phyloP scores from a whole-genome alignment of 2,329 filamentous ascomycete species.

The Aureobasidium sp. region DNA sequence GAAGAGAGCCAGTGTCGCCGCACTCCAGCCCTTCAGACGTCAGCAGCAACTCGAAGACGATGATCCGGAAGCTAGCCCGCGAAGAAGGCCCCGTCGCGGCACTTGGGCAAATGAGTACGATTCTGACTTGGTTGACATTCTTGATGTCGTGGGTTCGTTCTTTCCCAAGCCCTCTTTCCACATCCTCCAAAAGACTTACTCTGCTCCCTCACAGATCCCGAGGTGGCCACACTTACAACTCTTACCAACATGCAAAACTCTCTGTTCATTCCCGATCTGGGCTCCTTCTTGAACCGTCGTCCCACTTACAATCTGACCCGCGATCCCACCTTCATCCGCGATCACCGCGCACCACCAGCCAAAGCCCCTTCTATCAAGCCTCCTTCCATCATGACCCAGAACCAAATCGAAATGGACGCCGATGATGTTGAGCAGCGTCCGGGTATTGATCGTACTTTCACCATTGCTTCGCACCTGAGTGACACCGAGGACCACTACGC shows the following conservation, averaged over 20 bases:
- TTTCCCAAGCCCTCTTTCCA: background rate
- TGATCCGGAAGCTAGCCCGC: background rate
- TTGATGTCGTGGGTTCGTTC: conserved; percentile 58
- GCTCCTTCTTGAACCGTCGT: conserved; percentile 62
- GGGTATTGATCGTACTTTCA: background rate
- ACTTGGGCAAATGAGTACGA: conserved; percentile 43
- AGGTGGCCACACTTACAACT: conserved; percentile 73
- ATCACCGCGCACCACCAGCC: background rate
- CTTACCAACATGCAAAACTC: conserved; percentile 88
- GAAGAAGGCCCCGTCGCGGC: background rate
- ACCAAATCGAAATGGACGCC: conserved; percentile 10
- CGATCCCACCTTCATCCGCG: conserved; percentile 23
- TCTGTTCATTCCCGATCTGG: conserved; percentile 76
- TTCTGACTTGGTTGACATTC: conserved; percentile 54
- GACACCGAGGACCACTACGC: conserved; percentile 67
- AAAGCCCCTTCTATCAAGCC: conserved; percentile 19
- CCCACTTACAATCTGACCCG: conserved; percentile 68
- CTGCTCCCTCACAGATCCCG: conserved; percentile 52
- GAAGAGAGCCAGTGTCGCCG: conserved; percentile 10
- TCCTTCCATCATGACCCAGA: conserved; percentile 3
- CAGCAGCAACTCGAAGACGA: background rate
- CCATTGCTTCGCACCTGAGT: conserved; percentile 59
- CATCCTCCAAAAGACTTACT: conserved; percentile 18
- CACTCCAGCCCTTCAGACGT: background rate
- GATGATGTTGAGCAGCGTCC: conserved; percentile 3